Base-by-base conservation (phyloP, 1,284 basidiomycete genomes). In the Puccinia horiana region DNA sequence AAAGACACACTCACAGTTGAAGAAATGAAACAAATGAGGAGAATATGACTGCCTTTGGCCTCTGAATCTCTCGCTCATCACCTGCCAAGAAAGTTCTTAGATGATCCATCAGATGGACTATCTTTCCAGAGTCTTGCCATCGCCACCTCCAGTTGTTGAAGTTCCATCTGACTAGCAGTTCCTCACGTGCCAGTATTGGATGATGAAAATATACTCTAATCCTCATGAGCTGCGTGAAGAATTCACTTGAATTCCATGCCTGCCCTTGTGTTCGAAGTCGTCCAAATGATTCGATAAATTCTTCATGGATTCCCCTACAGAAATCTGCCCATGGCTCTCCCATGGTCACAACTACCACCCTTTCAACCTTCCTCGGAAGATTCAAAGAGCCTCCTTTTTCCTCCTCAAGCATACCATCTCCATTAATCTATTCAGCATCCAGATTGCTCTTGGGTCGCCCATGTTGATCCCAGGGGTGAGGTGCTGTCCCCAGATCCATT, bases 371-470 rank as follows among this genome's bases (percentile, higher is more conserved):
- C 29, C 32, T 49, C 1, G 69, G 69, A 49, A 72, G 40, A 72
- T 72, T 72, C 44, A 72, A 49, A 44, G 14, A 20, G 49, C 69
- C 16, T 72, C 69, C 42, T 72, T 72, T 12, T 18, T 72, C 44
- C 69, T 72, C 44, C 69, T 49, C 26, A 49, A 72, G n/a, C 44
- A 72, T n/a, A 72, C n/a, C 14, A 23, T 72, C 3, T 72, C 69
- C 69, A 72, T 72, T n/a, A 47, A 49, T 29, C 16, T 1, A 8
- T 72, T 72, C 29, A 72, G 14, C 6, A 11, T 72, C 20, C 32
- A 8, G 69, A 72, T 72, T 44, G 69, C 69, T 20, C 20, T 14
- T 20, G 16, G 16, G 18, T 54, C 16, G 23, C 65, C 65, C 12
- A 44, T 9, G n/a, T 67, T 67, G 5, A 67, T 67, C 14, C 35